A percentile compares a stretch with the other conserved stretches of the same genome.
Conservation (phyloP, 202 grass and related monocot genomes). For the Elaeis oleifera region DNA sequence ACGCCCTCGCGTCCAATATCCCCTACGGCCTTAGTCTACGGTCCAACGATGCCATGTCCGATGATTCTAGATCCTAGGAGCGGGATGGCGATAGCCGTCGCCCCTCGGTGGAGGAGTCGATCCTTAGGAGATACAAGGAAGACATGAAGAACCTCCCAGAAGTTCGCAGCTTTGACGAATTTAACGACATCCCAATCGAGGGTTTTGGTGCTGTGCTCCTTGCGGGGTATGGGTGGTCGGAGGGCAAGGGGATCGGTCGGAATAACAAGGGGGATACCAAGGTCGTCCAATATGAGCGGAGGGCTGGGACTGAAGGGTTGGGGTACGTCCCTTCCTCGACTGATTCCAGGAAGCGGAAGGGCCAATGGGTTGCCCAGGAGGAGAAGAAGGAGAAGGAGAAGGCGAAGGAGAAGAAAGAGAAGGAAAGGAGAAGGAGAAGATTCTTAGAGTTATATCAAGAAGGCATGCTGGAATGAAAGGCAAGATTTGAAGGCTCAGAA, state of each 20-base stretch:
- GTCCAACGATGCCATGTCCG: not conserved
- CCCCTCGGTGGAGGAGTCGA: conserved; percentile 33
- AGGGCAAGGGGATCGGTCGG: conserved; percentile 67
- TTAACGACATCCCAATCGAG: conserved; percentile 50
- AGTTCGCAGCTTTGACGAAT: conserved; percentile 62
- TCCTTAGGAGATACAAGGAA: conserved; percentile 63
- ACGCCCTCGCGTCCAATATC: conserved; percentile 48
- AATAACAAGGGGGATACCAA: conserved; percentile 71
- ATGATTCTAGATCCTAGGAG: not conserved
- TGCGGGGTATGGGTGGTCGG: conserved; percentile 75
- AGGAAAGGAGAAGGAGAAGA: conserved; percentile 13
- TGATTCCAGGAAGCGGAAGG: conserved; percentile 58
- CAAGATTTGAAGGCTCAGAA: not conserved
- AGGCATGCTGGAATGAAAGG: conserved; percentile 5
- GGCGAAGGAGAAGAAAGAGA: not conserved
- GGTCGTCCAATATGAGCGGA: conserved; percentile 49
- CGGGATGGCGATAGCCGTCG: not conserved
- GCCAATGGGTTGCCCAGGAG: conserved; percentile 8
- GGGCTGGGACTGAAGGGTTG: conserved; percentile 51
- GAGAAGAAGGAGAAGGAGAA: conserved; percentile 4
- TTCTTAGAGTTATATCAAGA: conserved; percentile 19
- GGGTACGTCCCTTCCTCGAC: conserved; percentile 56
- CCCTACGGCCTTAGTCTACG: conserved; percentile 62
- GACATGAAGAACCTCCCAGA: conserved; percentile 71
- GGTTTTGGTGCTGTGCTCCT: conserved; percentile 63